Conservation (phyloP, 257 asterid genomes). For the Marsdenia floribunda region DNA sequence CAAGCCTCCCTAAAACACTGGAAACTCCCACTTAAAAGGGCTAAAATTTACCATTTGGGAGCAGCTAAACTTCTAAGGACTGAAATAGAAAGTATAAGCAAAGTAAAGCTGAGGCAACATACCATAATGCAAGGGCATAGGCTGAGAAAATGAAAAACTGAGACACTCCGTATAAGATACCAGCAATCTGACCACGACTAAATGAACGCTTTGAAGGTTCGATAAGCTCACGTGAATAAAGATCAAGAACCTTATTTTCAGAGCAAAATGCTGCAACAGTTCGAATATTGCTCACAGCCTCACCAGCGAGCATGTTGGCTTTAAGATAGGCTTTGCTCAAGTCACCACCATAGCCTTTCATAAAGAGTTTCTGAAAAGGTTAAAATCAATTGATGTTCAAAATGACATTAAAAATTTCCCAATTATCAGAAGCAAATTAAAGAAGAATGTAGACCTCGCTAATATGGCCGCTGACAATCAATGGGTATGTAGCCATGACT, state of each 20-base stretch:
- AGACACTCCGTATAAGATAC: conserved; percentile 82
- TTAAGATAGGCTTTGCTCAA: conserved; percentile 86
- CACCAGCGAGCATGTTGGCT: conserved; percentile 97
- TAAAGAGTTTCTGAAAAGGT: conserved; percentile 82
- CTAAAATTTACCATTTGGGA: not conserved
- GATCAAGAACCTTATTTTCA: conserved; percentile 79
- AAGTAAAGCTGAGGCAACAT: conserved; percentile 16
- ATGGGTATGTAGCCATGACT: conserved; percentile 83
- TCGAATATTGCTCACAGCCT: conserved; percentile 94
- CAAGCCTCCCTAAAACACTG: not conserved
- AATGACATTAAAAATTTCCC: conserved; percentile 1
- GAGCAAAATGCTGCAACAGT: conserved; percentile 94
- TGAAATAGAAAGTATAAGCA: not conserved
- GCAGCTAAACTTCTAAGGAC: not conserved
- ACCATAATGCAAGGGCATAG: conserved; percentile 95
- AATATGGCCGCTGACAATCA: conserved; percentile 86
- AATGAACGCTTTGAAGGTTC: conserved; percentile 78
- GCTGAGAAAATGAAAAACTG: conserved; percentile 95
- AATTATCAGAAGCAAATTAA: not conserved
- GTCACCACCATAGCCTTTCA: conserved; percentile 91
- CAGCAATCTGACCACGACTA: conserved; percentile 89
- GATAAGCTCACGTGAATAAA: conserved; percentile 60
- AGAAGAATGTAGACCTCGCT: conserved; percentile 61
- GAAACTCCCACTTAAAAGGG: not conserved
- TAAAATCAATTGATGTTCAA: conserved; percentile 5